Percentiles rank a stretch among this genome's conserved stretches.
phyloP scores from a whole-genome alignment of 441 rosid genomes.

The Aleurites moluccanus region DNA sequence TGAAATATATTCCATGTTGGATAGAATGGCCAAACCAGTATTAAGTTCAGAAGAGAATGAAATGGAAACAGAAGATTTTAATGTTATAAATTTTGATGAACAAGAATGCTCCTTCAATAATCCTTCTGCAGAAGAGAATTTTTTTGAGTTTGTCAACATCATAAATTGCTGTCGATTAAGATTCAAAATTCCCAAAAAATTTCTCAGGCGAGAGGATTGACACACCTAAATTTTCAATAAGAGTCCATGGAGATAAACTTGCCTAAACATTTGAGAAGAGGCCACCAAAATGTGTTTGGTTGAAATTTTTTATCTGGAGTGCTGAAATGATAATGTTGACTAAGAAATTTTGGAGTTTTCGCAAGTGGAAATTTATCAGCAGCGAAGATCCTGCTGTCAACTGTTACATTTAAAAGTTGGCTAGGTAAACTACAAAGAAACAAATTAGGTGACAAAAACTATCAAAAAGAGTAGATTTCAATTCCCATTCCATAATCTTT shows the following conservation, averaged over 20 bases:
- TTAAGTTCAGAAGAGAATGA: not conserved
- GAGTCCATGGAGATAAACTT: not conserved
- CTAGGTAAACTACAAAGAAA: no score
- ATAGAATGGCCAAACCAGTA: not conserved
- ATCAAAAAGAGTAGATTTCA: no score
- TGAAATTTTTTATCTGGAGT: not conserved
- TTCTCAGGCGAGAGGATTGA: no score
- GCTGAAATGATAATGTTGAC: not conserved
- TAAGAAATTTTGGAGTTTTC: no score
- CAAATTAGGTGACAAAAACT: no score
- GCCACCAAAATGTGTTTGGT: not conserved
- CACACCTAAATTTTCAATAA: not conserved
- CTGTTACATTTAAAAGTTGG: no score
- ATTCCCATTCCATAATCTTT: no score
- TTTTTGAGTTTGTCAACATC: not conserved
- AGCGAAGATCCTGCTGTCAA: not conserved
- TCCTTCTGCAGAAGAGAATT: not conserved
- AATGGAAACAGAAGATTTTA: not conserved
- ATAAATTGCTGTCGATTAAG: not conserved
- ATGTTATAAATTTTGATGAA: not conserved
- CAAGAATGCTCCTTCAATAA: not conserved
- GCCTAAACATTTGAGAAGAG: not conserved
- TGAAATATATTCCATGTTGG: conserved; percentile 23
- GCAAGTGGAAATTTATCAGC: not conserved
- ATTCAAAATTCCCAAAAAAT: no score